A percentile compares a stretch with the other conserved stretches of the same genome.
These are phyloP conservation scores for Leptographium lundbergii DNA, from an alignment of 2,329 filamentous ascomycete species.

Conservation along the genomic window DNA sequence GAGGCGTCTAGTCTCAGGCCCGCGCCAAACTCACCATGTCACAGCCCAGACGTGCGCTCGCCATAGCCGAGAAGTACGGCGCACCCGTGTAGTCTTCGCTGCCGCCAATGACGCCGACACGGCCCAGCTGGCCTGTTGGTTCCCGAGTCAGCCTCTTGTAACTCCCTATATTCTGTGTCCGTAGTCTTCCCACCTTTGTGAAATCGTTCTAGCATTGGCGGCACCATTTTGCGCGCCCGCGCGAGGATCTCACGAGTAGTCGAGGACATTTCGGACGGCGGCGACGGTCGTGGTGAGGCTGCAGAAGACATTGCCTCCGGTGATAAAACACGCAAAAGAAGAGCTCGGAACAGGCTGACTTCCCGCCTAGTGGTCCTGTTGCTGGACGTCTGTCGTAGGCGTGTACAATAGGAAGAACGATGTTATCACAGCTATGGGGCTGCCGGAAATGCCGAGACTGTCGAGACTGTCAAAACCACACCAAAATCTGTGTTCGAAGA, in stretches of 20 bases:
- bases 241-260: constrained; percentile 62
- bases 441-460: background rate
- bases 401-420: background rate
- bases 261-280: constrained; percentile 43
- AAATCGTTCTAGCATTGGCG: constrained; percentile 88
- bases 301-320: background rate
- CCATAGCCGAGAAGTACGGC: constrained; percentile 96
- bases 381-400: too few relatives aligned
- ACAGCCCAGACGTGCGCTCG: constrained; percentile 77
- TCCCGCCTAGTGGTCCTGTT: background rate
- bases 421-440: too few relatives aligned
- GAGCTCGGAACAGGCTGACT: background rate
- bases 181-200: constrained; percentile 62
- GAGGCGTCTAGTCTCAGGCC: background rate
- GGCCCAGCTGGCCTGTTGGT: constrained; percentile 67
- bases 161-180: background rate
- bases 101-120: constrained; percentile 87
- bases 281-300: background rate
- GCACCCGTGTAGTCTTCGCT: constrained; percentile 95
- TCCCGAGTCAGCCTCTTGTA: constrained; percentile 3
- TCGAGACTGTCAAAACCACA: background rate
- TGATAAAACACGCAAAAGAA: background rate
- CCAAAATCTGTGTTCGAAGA: background rate
- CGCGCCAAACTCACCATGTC: constrained; percentile 55
- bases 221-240: constrained; percentile 81